Evolutionary conservation across 441 rosid species (phyloP).

Genomic region (Raphanus hybrid): DNA sequence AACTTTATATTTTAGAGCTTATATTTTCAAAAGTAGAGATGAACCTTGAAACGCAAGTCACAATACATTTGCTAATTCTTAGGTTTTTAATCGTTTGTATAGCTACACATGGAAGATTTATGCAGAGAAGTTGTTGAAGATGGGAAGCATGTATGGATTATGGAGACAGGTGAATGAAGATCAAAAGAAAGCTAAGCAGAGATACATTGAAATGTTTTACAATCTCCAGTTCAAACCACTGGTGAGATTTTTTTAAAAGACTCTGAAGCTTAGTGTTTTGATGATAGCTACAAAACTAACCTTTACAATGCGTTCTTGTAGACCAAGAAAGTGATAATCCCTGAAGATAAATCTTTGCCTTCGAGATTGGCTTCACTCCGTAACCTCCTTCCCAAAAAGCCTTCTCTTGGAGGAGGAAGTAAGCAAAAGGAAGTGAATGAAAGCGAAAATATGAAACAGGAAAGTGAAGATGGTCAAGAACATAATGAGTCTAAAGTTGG

Average conservation of each 20-base stretch:
- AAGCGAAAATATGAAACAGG: constrained; percentile 28
- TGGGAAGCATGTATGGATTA: constrained; percentile 81
- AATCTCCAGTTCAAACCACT: constrained; percentile 71
- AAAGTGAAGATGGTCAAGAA: constrained; percentile 23
- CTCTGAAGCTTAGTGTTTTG: neutral
- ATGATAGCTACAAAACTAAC: neutral
- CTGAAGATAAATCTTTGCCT: constrained; percentile 43
- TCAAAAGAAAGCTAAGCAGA: constrained; percentile 71
- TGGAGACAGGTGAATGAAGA: constrained; percentile 84
- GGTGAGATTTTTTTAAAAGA: constrained; percentile 48
- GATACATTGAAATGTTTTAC: constrained; percentile 74
- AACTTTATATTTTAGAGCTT: no score
- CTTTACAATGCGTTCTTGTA: constrained; percentile 44
- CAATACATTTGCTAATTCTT: neutral
- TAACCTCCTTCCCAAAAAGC: constrained; percentile 40
- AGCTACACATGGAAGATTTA: constrained; percentile 93
- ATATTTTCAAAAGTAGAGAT: neutral
- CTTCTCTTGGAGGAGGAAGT: constrained; percentile 36
- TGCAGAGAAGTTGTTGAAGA: constrained; percentile 69
- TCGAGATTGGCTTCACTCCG: constrained; percentile 39
- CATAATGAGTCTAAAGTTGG: constrained; percentile 7
- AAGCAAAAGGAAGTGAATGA: constrained; percentile 35
- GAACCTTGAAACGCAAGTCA: neutral
- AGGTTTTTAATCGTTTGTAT: constrained; percentile 25
- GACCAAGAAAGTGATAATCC: constrained; percentile 61